Percentiles rank a stretch among this genome's conserved stretches.
These are phyloP conservation scores for Corymbia maculata DNA, from an alignment of 345 rosid species.

Conservation along the genomic window DNA sequence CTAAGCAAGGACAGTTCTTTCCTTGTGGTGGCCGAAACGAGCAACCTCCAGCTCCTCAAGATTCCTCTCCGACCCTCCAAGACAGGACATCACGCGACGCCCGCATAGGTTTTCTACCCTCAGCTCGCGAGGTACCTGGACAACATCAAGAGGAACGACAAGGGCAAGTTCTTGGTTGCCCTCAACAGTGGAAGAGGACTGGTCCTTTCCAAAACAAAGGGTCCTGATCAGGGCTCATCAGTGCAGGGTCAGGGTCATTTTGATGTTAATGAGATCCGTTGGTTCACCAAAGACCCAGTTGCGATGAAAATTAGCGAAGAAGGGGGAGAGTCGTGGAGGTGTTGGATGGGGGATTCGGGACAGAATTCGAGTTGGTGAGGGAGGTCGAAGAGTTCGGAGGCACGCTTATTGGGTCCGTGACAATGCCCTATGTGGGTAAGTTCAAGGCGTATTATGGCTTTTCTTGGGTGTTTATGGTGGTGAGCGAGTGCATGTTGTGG, in stretches of 20 bases:
- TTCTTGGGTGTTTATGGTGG: neutral
- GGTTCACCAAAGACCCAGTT: slow-evolving; percentile 19
- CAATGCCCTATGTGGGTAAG: slow-evolving; percentile 18
- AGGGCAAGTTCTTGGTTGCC: slow-evolving; percentile 62
- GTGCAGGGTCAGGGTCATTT: neutral
- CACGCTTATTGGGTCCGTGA: slow-evolving; percentile 22
- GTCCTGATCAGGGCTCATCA: neutral
- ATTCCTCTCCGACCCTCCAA: neutral
- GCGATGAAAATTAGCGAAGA: slow-evolving; percentile 13
- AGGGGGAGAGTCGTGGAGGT: slow-evolving; percentile 19
- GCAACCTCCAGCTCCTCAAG: slow-evolving; percentile 2
- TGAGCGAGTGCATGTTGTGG: neutral
- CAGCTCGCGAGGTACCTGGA: slow-evolving; percentile 22
- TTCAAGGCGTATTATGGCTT: neutral
- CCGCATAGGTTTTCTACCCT: slow-evolving; percentile 1
- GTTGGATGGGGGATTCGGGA: slow-evolving; percentile 15
- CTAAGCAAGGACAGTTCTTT: slow-evolving; percentile 33
- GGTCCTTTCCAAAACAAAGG: neutral
- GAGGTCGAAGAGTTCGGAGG: slow-evolving; percentile 27
- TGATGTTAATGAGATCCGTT: neutral
- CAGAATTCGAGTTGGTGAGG: slow-evolving; percentile 19
- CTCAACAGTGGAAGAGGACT: slow-evolving; percentile 28
- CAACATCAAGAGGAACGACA: slow-evolving; percentile 22
- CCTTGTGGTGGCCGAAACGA: slow-evolving; percentile 27
- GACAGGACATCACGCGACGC: neutral